Percentiles rank a stretch among this genome's conserved stretches.
These are phyloP conservation scores for Leptographium wingfieldii DNA, from an alignment of 2,329 filamentous ascomycete species.

Conservation along the genomic window DNA sequence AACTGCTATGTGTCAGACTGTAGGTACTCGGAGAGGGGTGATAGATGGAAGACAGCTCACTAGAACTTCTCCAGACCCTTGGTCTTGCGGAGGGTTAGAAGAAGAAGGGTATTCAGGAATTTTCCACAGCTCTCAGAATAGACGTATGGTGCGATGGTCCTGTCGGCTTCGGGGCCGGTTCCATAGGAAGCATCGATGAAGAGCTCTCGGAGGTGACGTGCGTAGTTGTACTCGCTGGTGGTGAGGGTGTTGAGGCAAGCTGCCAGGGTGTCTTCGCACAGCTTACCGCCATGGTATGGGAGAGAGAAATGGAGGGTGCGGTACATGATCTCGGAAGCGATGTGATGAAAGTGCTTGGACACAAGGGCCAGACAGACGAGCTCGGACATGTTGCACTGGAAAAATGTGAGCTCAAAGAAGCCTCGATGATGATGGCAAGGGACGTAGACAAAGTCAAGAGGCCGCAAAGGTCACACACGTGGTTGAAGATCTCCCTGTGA, in stretches of 20 bases:
- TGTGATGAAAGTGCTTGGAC: conserved; percentile 42
- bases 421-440: neutral
- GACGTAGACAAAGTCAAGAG: neutral
- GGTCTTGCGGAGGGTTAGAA: conserved; percentile 42
- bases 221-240: conserved; percentile 52
- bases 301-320: conserved; percentile 48
- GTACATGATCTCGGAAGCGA: conserved; percentile 47
- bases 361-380: conserved; percentile 46
- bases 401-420: neutral
- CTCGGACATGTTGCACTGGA: conserved; percentile 31
- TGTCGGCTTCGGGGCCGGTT: conserved; percentile 38
- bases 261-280: conserved; percentile 44
- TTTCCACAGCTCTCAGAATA: conserved; percentile 46
- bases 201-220: conserved; percentile 41
- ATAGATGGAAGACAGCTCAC: conserved; percentile 22
- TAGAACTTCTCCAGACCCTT: conserved; percentile 42
- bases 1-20: conserved; percentile 24
- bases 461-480: conserved; percentile 22
- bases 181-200: conserved; percentile 42
- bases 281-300: conserved; percentile 41
- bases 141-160: conserved; percentile 39
- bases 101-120: conserved; percentile 49
- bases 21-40: neutral
- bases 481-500: conserved; percentile 33
- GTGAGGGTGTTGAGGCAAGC: conserved; percentile 48